These are phyloP conservation scores for Trypanosoma lewisi DNA, from an alignment of 208 protist genomes.

Conservation along the genomic window DNA sequence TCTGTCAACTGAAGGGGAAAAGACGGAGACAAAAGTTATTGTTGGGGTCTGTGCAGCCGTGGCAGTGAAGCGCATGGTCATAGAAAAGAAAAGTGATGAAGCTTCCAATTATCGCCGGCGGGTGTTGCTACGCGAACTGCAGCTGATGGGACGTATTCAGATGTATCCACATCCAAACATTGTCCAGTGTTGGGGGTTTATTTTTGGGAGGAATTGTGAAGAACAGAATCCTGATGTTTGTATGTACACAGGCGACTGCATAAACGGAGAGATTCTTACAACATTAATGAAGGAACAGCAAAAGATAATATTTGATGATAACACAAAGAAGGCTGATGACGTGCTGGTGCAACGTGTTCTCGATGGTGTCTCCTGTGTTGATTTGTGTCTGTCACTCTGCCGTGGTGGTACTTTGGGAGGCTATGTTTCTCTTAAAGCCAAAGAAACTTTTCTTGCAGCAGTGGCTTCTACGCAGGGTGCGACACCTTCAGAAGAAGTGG, in stretches of 20 bases:
- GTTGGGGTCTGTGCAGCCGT: slow-evolving; percentile 22
- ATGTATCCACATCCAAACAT: slow-evolving; percentile 36
- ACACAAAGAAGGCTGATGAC: not conserved
- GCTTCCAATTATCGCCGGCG: not conserved
- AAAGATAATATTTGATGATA: not conserved
- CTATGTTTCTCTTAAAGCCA: slow-evolving; percentile 13
- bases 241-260: not conserved
- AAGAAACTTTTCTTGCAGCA: not conserved
- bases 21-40: not conserved
- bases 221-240: not conserved
- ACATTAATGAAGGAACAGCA: slow-evolving; percentile 4
- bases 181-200: slow-evolving; percentile 43
- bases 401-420: slow-evolving; percentile 16
- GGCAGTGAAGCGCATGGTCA: slow-evolving; percentile 29
- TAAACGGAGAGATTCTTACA: not conserved
- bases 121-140: slow-evolving; percentile 26
- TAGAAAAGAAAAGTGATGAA: not conserved
- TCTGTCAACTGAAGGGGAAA: not conserved
- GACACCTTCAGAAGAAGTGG: not conserved
- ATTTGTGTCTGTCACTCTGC: slow-evolving; percentile 29
- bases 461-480: not conserved
- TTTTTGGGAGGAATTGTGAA: slow-evolving; percentile 12
- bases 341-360: slow-evolving; percentile 1
- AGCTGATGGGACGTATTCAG: slow-evolving; percentile 30
- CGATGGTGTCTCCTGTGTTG: slow-evolving; percentile 13